Base-by-base conservation (phyloP, 2,329 filamentous ascomycete genomes). In the Microdochium nivale region DNA sequence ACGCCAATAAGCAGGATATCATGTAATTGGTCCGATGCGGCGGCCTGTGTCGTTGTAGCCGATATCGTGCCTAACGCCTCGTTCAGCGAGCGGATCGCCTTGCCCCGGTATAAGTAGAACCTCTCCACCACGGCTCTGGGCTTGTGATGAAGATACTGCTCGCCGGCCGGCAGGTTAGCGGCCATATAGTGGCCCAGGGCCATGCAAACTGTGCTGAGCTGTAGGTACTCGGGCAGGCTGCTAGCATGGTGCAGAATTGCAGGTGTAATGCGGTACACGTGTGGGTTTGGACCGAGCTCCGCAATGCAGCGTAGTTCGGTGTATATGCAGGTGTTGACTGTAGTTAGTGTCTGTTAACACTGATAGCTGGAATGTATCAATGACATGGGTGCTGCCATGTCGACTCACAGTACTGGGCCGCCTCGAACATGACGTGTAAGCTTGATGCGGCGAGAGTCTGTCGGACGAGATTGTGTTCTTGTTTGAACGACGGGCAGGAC, bases 1-100 rank as follows among this genome's bases (percentile, higher is more conserved):
- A 68, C 62, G 3, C 66, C 65, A 4, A 63, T 64, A 53, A 70
- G 52, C 11, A 64, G 52, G 16, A 60, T 51, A 54, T 69, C 60
- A 13, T 37, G 27, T 5, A 30, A 30, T 30, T 30, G 27, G 11
- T 30, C 11, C 27, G 27, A 5, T 11, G 11, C 27, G 27, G 19
- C 57, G 52, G n/a, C n/a, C n/a, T 3, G 50, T 56, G 2, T 56
- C 51, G 7, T 53, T 58, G 8, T 59, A 35, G 27, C 58, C 58
- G 7, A 46, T 37, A 23, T 53, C 47, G 9, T 69, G 56, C 11
- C 61, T 58, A 44, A 44, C 14, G 19, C 16, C 8, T 60, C 53
- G 30, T 58, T 62, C 11, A 70, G 57, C 19, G 65, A 64, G n/a
- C 59, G 60, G 49, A 68, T 58, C 8, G 61, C 59, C 40, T 56